phyloP scores from a whole-genome alignment of 257 asterid species.

The Ajuga chamaepitys region DNA sequence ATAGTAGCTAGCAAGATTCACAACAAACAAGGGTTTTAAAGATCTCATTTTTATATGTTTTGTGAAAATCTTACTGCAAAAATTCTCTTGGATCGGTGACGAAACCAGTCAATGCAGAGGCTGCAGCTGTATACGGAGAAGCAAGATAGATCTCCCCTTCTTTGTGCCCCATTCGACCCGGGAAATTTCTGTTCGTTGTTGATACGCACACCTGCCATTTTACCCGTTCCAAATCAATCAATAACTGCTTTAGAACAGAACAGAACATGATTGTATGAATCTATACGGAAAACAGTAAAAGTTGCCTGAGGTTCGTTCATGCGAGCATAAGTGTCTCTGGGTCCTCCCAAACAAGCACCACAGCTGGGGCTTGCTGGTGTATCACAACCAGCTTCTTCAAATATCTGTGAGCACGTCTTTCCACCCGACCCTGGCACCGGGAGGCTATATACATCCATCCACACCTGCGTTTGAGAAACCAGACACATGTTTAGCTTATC shows the following conservation, averaged over 20 bases:
- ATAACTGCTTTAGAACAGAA: background rate
- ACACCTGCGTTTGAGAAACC: slow-evolving; percentile 40
- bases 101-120: slow-evolving; percentile 80
- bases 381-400: slow-evolving; percentile 99
- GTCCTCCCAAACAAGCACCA: slow-evolving; percentile 98
- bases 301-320: slow-evolving; percentile 90
- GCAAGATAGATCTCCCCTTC: slow-evolving; percentile 95
- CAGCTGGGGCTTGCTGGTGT: slow-evolving; percentile 98
- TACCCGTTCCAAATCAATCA: no score
- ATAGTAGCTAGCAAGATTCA: no score
- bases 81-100: slow-evolving; percentile 92
- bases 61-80: slow-evolving; percentile 44
- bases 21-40: no score
- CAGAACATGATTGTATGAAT: no score
- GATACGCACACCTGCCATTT: slow-evolving; percentile 17
- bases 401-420: slow-evolving; percentile 92
- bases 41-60: no score
- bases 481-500: background rate
- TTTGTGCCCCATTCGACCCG: slow-evolving; percentile 90
- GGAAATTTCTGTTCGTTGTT: slow-evolving; percentile 83
- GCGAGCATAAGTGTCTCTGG: slow-evolving; percentile 92
- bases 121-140: slow-evolving; percentile 98
- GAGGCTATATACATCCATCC: slow-evolving; percentile 93
- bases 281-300: background rate
- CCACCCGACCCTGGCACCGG: slow-evolving; percentile 95